A percentile compares a stretch with the other conserved stretches of the same genome.
phyloP scores from a whole-genome alignment of 371 early-diverging fungal species.

The Funneliformis caledonium region DNA sequence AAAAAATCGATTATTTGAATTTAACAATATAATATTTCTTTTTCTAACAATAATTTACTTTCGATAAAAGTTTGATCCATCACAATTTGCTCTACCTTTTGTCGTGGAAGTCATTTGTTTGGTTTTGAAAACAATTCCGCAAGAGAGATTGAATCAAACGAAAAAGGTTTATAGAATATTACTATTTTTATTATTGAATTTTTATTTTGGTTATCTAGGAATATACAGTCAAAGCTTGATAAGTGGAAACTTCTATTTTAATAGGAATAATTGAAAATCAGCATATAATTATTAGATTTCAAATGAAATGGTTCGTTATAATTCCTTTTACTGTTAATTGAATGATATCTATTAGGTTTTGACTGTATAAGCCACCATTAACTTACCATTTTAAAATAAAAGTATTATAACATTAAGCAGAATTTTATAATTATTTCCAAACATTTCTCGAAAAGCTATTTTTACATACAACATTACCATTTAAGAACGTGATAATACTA shows the following conservation, averaged over 20 bases:
- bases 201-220: background rate
- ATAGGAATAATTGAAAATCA: background rate
- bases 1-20: background rate
- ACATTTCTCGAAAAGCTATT: too few relatives aligned
- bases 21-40: background rate
- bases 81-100: slow-evolving; percentile 29
- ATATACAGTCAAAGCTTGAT: background rate
- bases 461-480: too few relatives aligned
- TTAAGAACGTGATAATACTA: too few relatives aligned
- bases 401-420: background rate
- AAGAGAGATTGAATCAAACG: slow-evolving; percentile 28
- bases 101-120: slow-evolving; percentile 31
- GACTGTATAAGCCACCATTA: too few relatives aligned
- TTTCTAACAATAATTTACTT: background rate
- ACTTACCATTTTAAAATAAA: too few relatives aligned
- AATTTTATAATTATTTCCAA: too few relatives aligned
- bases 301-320: too few relatives aligned
- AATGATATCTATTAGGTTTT: too few relatives aligned
- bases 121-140: slow-evolving; percentile 25
- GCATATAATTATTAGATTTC: background rate
- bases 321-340: too few relatives aligned
- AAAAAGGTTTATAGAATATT: slow-evolving; percentile 6
- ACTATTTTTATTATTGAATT: background rate
- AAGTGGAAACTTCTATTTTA: background rate
- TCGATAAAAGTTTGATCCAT: slow-evolving; percentile 12